A percentile compares a stretch with the other conserved stretches of the same genome.
phyloP scores from a whole-genome alignment of 345 rosid species.

The Pelargonium nanum region DNA sequence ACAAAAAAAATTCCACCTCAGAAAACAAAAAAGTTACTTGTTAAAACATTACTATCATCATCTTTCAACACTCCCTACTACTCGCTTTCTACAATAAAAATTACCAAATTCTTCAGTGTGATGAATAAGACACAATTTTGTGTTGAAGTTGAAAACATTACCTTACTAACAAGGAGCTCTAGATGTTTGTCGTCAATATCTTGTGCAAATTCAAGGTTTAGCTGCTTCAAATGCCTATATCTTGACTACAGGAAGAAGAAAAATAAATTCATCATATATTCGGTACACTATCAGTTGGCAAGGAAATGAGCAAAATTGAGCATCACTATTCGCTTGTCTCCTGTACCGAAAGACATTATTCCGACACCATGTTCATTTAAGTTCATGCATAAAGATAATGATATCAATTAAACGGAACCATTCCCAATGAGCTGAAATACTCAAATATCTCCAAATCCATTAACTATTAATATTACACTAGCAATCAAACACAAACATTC shows the following conservation, averaged over 20 bases:
- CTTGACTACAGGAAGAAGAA: constrained; percentile 44
- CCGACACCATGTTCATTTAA: no score
- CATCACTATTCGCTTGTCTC: not conserved
- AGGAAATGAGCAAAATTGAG: not conserved
- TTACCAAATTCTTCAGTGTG: not conserved
- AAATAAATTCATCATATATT: constrained; percentile 1
- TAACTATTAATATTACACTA: no score
- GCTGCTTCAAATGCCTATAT: constrained; percentile 51
- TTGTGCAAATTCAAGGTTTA: constrained; percentile 80
- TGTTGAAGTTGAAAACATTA: constrained; percentile 4
- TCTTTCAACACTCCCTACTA: not conserved
- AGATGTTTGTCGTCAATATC: constrained; percentile 69
- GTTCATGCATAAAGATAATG: no score
- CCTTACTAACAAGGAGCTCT: constrained; percentile 44
- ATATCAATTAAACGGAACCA: no score
- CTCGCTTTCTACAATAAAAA: not conserved
- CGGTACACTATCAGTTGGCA: not conserved
- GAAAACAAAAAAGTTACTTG: no score
- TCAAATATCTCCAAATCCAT: no score
- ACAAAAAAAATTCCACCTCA: no score
- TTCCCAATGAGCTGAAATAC: not conserved
- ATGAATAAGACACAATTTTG: not conserved
- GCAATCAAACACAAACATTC: not conserved
- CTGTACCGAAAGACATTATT: not conserved
- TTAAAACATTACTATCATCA: no score